phyloP scores from a whole-genome alignment of 148 eudicot genomes.

The Chenopodium album region DNA sequence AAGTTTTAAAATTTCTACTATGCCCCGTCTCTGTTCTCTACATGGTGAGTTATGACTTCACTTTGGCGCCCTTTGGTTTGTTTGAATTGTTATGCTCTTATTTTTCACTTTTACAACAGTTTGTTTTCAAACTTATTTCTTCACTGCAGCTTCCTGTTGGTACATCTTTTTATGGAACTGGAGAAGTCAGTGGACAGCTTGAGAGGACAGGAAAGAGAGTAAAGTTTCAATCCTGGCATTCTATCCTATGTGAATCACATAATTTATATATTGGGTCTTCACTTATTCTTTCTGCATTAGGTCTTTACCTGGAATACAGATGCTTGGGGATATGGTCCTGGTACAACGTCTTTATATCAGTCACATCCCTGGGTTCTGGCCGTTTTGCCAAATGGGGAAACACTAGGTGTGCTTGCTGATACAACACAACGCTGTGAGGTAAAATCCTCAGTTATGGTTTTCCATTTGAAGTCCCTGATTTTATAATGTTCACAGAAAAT shows the following conservation, averaged over 20 bases:
- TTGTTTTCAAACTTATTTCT: background rate
- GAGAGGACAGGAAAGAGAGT: constrained; percentile 96
- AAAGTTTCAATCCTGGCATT: constrained; percentile 13
- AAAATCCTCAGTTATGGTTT: background rate
- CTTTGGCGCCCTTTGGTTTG: background rate
- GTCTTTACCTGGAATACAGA: constrained; percentile 92
- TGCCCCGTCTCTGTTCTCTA: background rate
- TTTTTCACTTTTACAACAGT: constrained; percentile 3
- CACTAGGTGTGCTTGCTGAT: constrained; percentile 94
- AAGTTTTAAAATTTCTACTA: background rate
- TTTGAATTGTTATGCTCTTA: background rate
- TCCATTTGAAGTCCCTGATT: background rate
- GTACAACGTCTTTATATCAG: constrained; percentile 88
- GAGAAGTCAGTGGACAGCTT: constrained; percentile 97
- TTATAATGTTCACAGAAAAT: background rate
- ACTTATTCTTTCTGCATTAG: constrained; percentile 35
- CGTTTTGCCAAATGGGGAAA: constrained; percentile 77
- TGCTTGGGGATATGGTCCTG: constrained; percentile 92
- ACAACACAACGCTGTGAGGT: constrained; percentile 96
- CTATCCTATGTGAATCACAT: background rate
- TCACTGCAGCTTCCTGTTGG: constrained; percentile 64
- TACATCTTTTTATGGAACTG: constrained; percentile 96
- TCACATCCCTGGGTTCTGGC: constrained; percentile 98
- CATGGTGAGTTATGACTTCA: background rate
- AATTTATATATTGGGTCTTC: constrained; percentile 12